Base-by-base conservation (phyloP, 306 rosid species). In the Lathyrus aphaca region DNA sequence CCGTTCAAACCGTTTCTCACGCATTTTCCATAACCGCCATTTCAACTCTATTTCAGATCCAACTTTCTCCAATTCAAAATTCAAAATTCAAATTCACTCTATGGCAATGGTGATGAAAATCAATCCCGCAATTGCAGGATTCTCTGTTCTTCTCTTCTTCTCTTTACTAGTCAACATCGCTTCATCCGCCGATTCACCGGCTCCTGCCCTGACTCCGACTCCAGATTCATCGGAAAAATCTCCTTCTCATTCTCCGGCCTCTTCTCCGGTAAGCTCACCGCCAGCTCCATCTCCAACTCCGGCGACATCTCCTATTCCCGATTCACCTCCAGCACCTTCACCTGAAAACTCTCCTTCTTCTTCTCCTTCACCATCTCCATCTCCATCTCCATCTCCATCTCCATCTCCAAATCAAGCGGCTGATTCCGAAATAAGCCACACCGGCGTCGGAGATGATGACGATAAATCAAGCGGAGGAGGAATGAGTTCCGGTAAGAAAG, bases 401-500 rank as follows among this genome's bases (percentile, higher is more conserved):
- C 83, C 49, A 44, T 44, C 49, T 4, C 49, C 49, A 0, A 27
- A 60, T 16, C 51, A 66, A 1, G 39, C 77, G 9, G 73, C 11
- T 0, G 57, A 49, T 1, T 4, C 58, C 5, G 80, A 72, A 56
- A 27, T 74, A 6, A 54, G 10, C 43, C 80, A 32, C 73, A 16
- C 68, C 0, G 82, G 15, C 19, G 1, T 77, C 2, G 15, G 4
- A n/a, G 48, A 10, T 9, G 13, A 0, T 1, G 39, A 12, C 35
- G 21, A 1, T 18, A 30, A 51, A 58, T 80, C 86, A 4, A 79
- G 86, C 10, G 82, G 81, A 1, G 92, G 91, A 62, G 92, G 95
- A 66, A 76, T 77, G 88, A 91, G 82, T 51, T 57, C 76, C 0
- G 95, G 87, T 9, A 91, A 91, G 85, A 89, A 89, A 73, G 97